Evolutionary conservation across 352 stramenopile species (phyloP), one percentile per base, ranked within the genome.

Genomic region (Albugo laibachii): DNA sequence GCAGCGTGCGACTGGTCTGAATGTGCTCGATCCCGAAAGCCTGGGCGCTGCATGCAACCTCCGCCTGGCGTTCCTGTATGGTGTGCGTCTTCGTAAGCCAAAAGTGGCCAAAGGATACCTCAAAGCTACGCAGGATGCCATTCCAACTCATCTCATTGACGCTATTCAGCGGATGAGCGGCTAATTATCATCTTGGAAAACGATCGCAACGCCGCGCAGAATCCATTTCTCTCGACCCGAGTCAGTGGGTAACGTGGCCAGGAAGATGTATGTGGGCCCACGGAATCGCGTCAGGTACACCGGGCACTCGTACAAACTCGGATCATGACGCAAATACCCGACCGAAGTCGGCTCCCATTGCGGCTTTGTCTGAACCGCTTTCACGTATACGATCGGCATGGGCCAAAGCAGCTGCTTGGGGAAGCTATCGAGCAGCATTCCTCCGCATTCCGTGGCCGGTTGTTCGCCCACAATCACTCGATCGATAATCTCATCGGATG

Each of bases 251-350:
- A 98, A 62, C 38, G 93, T 97, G 8, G 92, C 89, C 35, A 97
- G 62, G 53, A 97, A 97, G 36, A 97, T 82, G 62, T 97, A 98
- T 20, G 88, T 97, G 47, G 93, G 86, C 1, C 93, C 92, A 20
- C 93, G 79, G 65, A 97, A 95, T n/a, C 82, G 93, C 11, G 94
- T 98, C 37, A 96, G 83, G 62, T 97, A 98, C 13, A 97, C 84
- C 10, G 94, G 94, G 40, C 83, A 95, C 63, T 97, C 89, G 66
- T 97, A 98, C 18, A 96, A 77, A 43, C 71, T 74, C 11, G 78
- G 68, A 49, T 92, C 75, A 58, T 96, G 82, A 21, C 94, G 80
- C 45, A 98, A 53, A 54, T 97, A 98, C 16, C 93, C 93, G 18
- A 97, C 93, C 6, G 86, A 75, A 27, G 85, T 95, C 19, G 91